These are phyloP conservation scores for Geoglossum cookeanum DNA, from an alignment of 2,329 filamentous ascomycete species.

Conservation along the genomic window DNA sequence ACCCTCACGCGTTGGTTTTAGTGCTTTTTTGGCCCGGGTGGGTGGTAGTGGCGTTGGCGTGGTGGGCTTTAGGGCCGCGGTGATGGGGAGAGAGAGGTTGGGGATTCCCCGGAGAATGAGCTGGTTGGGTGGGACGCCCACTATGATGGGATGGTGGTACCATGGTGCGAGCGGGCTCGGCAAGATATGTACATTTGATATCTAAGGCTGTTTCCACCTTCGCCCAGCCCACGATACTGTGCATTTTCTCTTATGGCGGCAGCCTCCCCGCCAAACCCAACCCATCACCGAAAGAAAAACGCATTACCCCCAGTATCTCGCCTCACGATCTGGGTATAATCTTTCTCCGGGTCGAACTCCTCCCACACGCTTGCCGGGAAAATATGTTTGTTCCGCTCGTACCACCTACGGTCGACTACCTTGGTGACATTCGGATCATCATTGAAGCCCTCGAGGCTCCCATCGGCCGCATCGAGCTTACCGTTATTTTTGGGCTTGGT, in stretches of 20 bases:
- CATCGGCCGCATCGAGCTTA: not conserved
- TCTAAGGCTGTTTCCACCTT: too few relatives aligned
- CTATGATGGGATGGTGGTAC: too few relatives aligned
- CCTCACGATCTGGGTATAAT: constrained; percentile 59
- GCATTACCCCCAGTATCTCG: constrained; percentile 79
- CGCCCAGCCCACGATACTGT: too few relatives aligned
- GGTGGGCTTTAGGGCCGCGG: not conserved
- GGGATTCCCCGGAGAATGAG: too few relatives aligned
- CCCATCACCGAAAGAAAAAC: constrained; percentile 56
- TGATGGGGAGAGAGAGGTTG: not conserved
- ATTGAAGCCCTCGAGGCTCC: constrained; percentile 45
- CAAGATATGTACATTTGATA: too few relatives aligned
- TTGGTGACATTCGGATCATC: constrained; percentile 75
- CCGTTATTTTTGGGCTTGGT: constrained; percentile 10
- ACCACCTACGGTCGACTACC: constrained; percentile 91
- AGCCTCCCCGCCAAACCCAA: not conserved
- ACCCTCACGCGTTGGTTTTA: not conserved
- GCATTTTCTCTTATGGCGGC: not conserved
- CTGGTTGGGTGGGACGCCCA: too few relatives aligned
- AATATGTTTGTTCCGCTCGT: constrained; percentile 94
- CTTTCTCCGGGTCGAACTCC: constrained; percentile 77
- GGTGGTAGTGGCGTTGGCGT: not conserved
- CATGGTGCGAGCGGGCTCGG: too few relatives aligned
- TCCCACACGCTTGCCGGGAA: constrained; percentile 93
- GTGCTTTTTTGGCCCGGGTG: constrained; percentile 4